These are phyloP conservation scores for Syzygium grande DNA, from an alignment of 345 rosid species.

Conservation along the genomic window DNA sequence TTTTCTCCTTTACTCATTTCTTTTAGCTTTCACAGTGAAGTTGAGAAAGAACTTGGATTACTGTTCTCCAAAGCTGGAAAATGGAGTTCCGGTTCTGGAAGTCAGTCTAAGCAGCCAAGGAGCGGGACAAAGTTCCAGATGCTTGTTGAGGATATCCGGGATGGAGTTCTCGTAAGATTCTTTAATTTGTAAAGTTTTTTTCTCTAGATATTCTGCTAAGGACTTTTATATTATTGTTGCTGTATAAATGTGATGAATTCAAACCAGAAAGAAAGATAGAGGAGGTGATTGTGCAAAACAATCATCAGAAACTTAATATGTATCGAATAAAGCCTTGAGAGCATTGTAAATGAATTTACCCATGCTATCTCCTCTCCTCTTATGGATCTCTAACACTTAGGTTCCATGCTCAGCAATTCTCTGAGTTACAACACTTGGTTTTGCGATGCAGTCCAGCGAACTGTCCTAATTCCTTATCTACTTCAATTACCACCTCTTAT, in stretches of 20 bases:
- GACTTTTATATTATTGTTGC: not conserved
- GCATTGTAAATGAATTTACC: not conserved
- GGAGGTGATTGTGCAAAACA: not conserved
- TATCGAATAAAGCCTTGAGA: not conserved
- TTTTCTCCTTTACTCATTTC: not conserved
- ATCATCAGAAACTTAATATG: not conserved
- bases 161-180: conserved; percentile 80
- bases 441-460: not conserved
- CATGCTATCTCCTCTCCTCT: not conserved
- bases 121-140: conserved; percentile 68
- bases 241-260: not conserved
- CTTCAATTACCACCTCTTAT: not conserved
- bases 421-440: not conserved
- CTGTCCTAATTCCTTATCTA: not conserved
- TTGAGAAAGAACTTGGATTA: conserved; percentile 82
- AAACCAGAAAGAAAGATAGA: not conserved
- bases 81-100: conserved; percentile 36
- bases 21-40: conserved; percentile 49
- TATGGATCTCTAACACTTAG: not conserved
- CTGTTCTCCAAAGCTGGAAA: conserved; percentile 66
- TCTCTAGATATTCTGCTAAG: not conserved
- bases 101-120: conserved; percentile 50
- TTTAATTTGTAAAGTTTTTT: not conserved
- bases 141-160: conserved; percentile 90
- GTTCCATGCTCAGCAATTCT: not conserved